Evolutionary conservation across 169 alveolate species (phyloP), one percentile per base, ranked within the genome.

Genomic region (Plasmodium gaboni): DNA sequence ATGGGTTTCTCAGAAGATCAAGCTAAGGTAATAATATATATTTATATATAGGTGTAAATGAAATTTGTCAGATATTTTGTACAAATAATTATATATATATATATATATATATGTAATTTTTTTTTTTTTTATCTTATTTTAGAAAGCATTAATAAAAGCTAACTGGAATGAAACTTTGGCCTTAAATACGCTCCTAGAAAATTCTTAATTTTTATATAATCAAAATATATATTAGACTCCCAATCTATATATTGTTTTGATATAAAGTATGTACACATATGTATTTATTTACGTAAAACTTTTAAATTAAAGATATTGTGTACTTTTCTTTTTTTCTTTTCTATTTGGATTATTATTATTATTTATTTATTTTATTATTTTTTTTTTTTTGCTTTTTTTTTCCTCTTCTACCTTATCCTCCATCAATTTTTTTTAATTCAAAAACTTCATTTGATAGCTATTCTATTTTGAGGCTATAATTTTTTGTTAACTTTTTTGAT

Each of bases 151-250:
- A 53, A 93, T 91, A 59, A 93, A 87, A 22, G 90, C 94, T 89
- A 93, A 94, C 13, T 95, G 98, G 98, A 97, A 96, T 87, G 96
- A 92, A 50, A 94, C 96, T 22, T 94, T 93, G 15, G 98, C 98
- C 28, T 59, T 96, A 60, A 96, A 96, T 65, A 93, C 95, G 13
- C 76, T 96, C 26, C 69, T 95, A 60, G 97, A 93, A 48, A 73
- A 80, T 42, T 88, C 89, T 3, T 80, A 80, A 80, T 55, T 55
- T 55, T 55, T 15, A 55, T 55, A 55, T 10, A 15, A 55, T 15
- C 15, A 55, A 13, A 55, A 55, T 13, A 15, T 55, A 15, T 55
- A 15, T 32, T 32, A 32, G 44, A 32, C 44, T 32, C 9, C 9
- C 44, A 32, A 0, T 32, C 8, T 32, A 32, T 67, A 67, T 57